These are phyloP conservation scores for Rhypophila decipiens DNA, from an alignment of 495 filamentous ascomycete species.

Conservation along the genomic window DNA sequence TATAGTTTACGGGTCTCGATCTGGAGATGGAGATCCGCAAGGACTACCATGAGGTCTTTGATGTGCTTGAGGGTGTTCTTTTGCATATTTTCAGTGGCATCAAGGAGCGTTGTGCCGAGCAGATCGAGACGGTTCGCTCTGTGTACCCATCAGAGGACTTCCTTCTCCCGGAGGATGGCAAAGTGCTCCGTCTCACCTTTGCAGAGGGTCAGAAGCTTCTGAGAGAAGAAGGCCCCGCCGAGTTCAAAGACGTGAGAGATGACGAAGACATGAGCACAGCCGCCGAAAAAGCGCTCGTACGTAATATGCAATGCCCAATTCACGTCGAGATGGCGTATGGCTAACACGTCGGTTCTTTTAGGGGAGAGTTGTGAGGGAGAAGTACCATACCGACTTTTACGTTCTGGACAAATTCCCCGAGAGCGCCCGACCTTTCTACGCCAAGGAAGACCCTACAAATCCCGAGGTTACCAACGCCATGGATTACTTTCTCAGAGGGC, in stretches of 20 bases:
- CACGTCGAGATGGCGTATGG: too few relatives aligned
- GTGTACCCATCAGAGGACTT: conserved; percentile 54
- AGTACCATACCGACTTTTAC: conserved; percentile 88
- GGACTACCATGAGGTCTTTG: conserved; percentile 81
- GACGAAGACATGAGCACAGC: conserved; percentile 78
- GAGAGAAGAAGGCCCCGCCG: conserved; percentile 69
- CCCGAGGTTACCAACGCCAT: conserved; percentile 67
- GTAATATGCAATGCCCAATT: too few relatives aligned
- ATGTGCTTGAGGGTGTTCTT: conserved; percentile 76
- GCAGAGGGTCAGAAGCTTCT: conserved; percentile 78
- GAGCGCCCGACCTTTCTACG: conserved; percentile 80
- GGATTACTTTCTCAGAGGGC: conserved; percentile 88
- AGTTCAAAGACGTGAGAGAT: conserved; percentile 58
- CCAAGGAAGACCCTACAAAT: conserved; percentile 65
- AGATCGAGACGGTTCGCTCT: conserved; percentile 63
- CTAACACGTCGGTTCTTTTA: too few relatives aligned
- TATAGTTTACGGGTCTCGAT: conserved; percentile 94
- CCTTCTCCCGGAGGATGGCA: conserved; percentile 53
- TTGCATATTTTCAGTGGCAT: conserved; percentile 81
- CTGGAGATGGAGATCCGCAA: conserved; percentile 91
- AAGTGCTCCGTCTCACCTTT: conserved; percentile 77
- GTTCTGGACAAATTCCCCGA: conserved; percentile 89
- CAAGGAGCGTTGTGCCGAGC: conserved; percentile 56
- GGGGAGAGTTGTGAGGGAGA: conserved; percentile 73
- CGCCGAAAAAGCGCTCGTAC: conserved; percentile 87